Conservation (phyloP, 352 stramenopile genomes). For the Lagenidium sp. region DNA sequence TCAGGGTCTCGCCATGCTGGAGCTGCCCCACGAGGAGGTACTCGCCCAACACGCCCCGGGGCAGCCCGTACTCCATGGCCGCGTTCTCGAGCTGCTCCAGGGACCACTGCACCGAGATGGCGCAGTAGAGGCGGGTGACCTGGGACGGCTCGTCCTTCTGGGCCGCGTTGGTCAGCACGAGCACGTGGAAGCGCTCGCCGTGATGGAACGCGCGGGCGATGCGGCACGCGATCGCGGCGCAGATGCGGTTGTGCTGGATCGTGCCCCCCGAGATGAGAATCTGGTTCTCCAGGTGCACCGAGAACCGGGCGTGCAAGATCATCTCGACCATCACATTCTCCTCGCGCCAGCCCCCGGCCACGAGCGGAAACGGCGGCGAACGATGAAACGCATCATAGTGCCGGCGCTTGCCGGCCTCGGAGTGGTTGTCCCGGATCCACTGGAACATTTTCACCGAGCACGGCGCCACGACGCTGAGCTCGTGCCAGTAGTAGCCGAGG, state of each 20-base stretch:
- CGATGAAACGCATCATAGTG: slow-evolving; percentile 52
- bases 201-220: slow-evolving; percentile 32
- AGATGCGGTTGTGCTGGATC: slow-evolving; percentile 70
- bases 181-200: slow-evolving; percentile 33
- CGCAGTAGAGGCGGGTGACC: slow-evolving; percentile 66
- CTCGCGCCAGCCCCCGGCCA: slow-evolving; percentile 63
- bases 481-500: slow-evolving; percentile 73
- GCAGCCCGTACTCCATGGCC: slow-evolving; percentile 32
- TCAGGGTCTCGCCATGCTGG: slow-evolving; percentile 29
- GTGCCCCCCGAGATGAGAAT: slow-evolving; percentile 68
- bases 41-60: slow-evolving; percentile 21
- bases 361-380: slow-evolving; percentile 52
- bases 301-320: slow-evolving; percentile 55
- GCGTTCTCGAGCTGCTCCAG: slow-evolving; percentile 56
- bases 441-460: slow-evolving; percentile 42
- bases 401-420: slow-evolving; percentile 22
- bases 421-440: slow-evolving; percentile 56
- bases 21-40: slow-evolving; percentile 45
- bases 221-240: slow-evolving; percentile 43
- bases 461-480: slow-evolving; percentile 40
- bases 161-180: slow-evolving; percentile 65
- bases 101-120: slow-evolving; percentile 71
- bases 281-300: slow-evolving; percentile 72
- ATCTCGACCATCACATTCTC: slow-evolving; percentile 80
- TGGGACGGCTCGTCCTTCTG: slow-evolving; percentile 74